phyloP scores from a whole-genome alignment of 352 stramenopile genomes.

The Pythium insidiosum region DNA sequence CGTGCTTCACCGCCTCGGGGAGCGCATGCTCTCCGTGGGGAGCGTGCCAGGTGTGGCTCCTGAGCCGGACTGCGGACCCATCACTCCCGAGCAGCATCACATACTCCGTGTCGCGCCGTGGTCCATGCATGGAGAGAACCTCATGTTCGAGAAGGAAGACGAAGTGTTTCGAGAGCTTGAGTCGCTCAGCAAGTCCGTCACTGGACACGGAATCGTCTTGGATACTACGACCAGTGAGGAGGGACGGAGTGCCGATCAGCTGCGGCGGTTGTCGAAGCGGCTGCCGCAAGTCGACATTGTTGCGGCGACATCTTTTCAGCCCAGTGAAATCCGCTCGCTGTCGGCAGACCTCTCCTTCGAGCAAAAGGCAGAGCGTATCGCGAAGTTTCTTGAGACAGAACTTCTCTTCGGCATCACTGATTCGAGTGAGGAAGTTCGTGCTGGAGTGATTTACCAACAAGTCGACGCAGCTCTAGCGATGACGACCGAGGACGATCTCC shows the following conservation, averaged over 20 bases:
- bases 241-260: constrained; percentile 25
- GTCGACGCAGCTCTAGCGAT: constrained; percentile 17
- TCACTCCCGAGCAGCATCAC: constrained; percentile 45
- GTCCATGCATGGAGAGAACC: constrained; percentile 29
- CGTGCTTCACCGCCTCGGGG: constrained; percentile 41
- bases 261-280: constrained; percentile 20
- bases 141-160: constrained; percentile 59
- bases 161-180: constrained; percentile 70
- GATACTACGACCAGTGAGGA: constrained; percentile 43
- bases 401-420: constrained; percentile 51
- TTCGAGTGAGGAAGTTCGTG: constrained; percentile 10
- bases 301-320: constrained; percentile 45
- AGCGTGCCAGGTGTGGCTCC: too few relatives aligned
- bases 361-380: constrained; percentile 37
- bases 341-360: constrained; percentile 6
- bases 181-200: background rate
- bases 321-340: constrained; percentile 11
- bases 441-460: constrained; percentile 64
- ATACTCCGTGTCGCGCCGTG: constrained; percentile 34
- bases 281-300: constrained; percentile 35
- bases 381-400: constrained; percentile 52
- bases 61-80: too few relatives aligned
- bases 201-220: constrained; percentile 25
- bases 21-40: too few relatives aligned
- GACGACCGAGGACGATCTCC: constrained; percentile 24